Base-by-base conservation (phyloP, 1,139 yeast species). In the Hyphopichia burtonii region DNA sequence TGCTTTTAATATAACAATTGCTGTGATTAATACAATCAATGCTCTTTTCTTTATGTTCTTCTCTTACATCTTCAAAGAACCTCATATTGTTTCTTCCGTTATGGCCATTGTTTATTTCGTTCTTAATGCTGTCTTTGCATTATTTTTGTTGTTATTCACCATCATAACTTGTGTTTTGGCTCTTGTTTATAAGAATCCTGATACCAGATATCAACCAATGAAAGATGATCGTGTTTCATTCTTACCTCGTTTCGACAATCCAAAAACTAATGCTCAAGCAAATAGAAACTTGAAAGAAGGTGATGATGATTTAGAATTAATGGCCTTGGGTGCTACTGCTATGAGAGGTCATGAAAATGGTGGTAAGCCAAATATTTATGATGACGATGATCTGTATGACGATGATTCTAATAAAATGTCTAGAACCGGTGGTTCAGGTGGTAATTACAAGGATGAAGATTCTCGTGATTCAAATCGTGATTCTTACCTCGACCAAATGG, bases 221-320 rank as follows among this genome's bases (percentile, higher is more conserved):
- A 86, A 86, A 55, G 99, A 93, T 62, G 99, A 93, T 59, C 82
- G 99, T 63, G 94, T 88, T 43, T 87, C 96, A 18, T 93, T 93
- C 65, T 78, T 82, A 53, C 83, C 82, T 27, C 74, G 82, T 50
- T 67, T 71, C 50, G 85, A 83, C 49, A 81, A 83, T 51, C 71
- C 75, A 51, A 70, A 72, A 27, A 68, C 63, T 27, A 65, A 59
- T 12, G 45, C 47, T 20, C 55, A 45, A 3, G 65, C 59, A 49
- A 54, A 65, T 42, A 47, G 53, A 39, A 66, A 64, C 36, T 42
- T 38, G 18, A 47, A 44, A 16, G 74, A 75, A 28, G 65, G 63
- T 19, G 76, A 71, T 41, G 82, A 77, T 39, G 89, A 83, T 51
- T 78, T 87, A 50, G 97, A 90, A 65, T 75, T 91, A 49, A 83